A percentile compares a stretch with the other conserved stretches of the same genome.
Evolutionary conservation across 495 filamentous ascomycete genomes (phyloP).

Genomic region (Penicillium subrubescens): DNA sequence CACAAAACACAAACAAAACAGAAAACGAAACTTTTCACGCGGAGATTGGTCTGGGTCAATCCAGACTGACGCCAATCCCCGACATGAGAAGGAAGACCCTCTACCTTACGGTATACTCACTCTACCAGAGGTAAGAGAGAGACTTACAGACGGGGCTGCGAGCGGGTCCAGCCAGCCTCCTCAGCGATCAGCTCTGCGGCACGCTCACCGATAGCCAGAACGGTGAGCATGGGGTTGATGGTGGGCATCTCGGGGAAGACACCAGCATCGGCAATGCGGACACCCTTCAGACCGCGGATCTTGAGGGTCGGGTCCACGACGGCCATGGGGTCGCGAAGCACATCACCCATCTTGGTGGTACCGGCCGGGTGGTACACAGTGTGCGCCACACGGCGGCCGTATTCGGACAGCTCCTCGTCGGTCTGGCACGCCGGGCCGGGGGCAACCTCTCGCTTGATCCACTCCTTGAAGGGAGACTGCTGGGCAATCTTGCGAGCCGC

Average conservation of each 20-base stretch:
- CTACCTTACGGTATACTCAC: background rate
- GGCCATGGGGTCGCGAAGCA: constrained; percentile 60
- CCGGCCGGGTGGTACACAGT: constrained; percentile 87
- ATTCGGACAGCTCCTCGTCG: constrained; percentile 73
- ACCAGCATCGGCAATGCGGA: constrained; percentile 68
- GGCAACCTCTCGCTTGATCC: constrained; percentile 79
- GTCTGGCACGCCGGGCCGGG: constrained; percentile 68
- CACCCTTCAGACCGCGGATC: constrained; percentile 57
- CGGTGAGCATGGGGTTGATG: constrained; percentile 70
- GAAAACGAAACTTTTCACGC: constrained; percentile 18
- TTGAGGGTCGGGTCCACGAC: constrained; percentile 63
- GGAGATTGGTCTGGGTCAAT: background rate
- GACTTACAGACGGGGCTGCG: constrained; percentile 48
- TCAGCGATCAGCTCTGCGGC: constrained; percentile 65
- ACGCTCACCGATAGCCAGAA: constrained; percentile 64
- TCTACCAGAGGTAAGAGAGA: background rate
- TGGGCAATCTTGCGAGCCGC: constrained; percentile 71
- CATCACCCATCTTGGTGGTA: constrained; percentile 84
- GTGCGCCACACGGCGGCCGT: constrained; percentile 73
- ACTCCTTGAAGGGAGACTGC: constrained; percentile 71
- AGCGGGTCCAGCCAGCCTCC: constrained; percentile 60
- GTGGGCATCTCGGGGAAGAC: constrained; percentile 69
- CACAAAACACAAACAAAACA: constrained; percentile 12
- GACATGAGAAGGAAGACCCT: background rate
- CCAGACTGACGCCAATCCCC: background rate